These are phyloP conservation scores for Kwoniella pini DNA, from an alignment of 768 basidiomycete genomes.

Conservation along the genomic window DNA sequence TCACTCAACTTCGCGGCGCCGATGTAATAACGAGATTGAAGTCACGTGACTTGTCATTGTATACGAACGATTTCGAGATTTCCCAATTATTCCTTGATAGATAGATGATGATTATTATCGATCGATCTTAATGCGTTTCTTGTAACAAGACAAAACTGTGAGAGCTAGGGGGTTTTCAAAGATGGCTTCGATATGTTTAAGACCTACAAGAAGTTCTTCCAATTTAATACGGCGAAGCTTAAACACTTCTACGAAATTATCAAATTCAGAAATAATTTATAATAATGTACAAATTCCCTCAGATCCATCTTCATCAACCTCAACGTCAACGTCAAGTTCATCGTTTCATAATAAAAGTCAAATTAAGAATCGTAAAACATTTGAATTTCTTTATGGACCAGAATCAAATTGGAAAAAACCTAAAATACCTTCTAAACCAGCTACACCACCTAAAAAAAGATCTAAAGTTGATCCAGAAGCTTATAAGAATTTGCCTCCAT, in stretches of 20 bases:
- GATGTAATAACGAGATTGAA: background rate
- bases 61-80: conserved; percentile 5
- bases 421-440: conserved; percentile 10
- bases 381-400: conserved; percentile 14
- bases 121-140: too few species aligned
- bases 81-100: too few species aligned
- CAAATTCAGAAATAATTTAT: background rate
- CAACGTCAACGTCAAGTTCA: background rate
- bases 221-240: background rate
- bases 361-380: conserved; percentile 4
- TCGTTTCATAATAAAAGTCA: background rate
- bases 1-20: background rate
- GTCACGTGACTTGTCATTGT: conserved; percentile 6
- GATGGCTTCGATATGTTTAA: background rate
- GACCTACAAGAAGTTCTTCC: background rate
- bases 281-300: background rate
- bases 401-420: conserved; percentile 17
- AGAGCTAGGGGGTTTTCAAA: too few species aligned
- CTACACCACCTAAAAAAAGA: conserved; percentile 14
- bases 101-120: too few species aligned
- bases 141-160: too few species aligned
- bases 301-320: background rate
- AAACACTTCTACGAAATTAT: background rate
- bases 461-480: conserved; percentile 14
- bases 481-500: conserved; percentile 13